Evolutionary conservation across 2,329 filamentous ascomycete species (phyloP), one percentile per base, ranked within the genome.

Genomic region (Alternaria hordeiaustralica): DNA sequence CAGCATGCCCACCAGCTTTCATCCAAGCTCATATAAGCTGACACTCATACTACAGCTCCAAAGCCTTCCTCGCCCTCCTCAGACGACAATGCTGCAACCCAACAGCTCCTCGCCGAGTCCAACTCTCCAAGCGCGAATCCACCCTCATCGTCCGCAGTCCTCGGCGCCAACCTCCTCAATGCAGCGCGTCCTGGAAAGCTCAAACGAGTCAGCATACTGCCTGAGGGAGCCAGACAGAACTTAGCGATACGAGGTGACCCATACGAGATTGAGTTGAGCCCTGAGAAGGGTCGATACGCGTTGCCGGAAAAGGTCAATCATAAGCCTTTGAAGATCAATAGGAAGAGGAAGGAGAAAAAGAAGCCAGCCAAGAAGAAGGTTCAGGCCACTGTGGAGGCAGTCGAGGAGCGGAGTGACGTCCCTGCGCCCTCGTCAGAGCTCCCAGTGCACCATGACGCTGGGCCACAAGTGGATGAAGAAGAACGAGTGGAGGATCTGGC

Each of bases 121-220:
- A 63, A 60, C 26, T 55, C 60, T 6, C 58, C 66, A 12, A 55
- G 58, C 8, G 50, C 63, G n/a, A 58, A 64, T 23, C 43, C 25
- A 25, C 58, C 50, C 10, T 46, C 55, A 10, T 43, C 67, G 44
- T 64, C 71, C 3, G 68, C 72, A 12, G 61, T 71, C 10, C 36
- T 62, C 12, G 70, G 69, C 59, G 75, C 75, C 23, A 65, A 51
- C 36, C 69, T 77, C 4, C 70, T 79, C 30, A 79, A 79, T 60
- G 68, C 71, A 18, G 76, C 74, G 25, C 75, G 75, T 7, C 41
- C 36, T 13, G 69, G 72, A 18, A 73, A 72, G 55, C 70, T 77
- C 46, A 70, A 65, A 44, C 65, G 58, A 7, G 65, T 65, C 6
- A 71, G 54, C 57, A 55, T 69, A n/a, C n/a, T 53, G 3, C 47